phyloP scores from a whole-genome alignment of 2,329 filamentous ascomycete genomes.

The Chalaropsis ovoidea region DNA sequence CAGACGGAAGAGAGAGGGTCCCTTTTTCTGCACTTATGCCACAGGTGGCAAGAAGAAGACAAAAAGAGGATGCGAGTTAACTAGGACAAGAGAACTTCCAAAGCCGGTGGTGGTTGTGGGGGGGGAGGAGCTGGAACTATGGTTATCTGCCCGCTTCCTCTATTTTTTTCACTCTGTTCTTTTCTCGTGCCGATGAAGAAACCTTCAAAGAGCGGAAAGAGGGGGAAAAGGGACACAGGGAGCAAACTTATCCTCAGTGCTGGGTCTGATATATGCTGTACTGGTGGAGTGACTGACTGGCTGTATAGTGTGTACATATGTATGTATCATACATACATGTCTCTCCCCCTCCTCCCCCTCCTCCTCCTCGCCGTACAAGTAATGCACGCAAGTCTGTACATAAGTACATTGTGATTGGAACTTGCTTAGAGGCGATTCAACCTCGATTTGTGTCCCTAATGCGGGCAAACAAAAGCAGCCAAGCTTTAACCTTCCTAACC shows the following conservation, averaged over 20 bases:
- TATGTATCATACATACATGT: too few species aligned
- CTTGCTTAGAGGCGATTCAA: neutral
- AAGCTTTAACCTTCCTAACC: neutral
- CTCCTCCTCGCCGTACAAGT: too few species aligned
- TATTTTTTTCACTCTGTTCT: neutral
- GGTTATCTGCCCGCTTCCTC: neutral
- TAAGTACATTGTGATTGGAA: neutral
- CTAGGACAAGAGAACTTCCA: neutral
- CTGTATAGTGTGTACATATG: too few species aligned
- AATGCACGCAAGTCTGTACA: too few species aligned
- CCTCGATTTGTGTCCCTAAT: neutral
- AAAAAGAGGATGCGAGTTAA: too few species aligned
- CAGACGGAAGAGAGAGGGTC: neutral
- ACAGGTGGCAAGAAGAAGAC: neutral
- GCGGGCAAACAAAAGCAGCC: neutral
- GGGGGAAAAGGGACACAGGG: neutral
- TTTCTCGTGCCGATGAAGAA: neutral
- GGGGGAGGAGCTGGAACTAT: neutral
- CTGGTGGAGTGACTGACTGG: neutral
- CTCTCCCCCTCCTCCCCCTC: too few species aligned
- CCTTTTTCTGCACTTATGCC: neutral
- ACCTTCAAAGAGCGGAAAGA: too few species aligned
- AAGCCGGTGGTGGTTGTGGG: too few species aligned
- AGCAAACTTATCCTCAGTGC: neutral
- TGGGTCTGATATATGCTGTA: neutral